A percentile compares a stretch with the other conserved stretches of the same genome.
Evolutionary conservation across 2,329 filamentous ascomycete genomes (phyloP).

Genomic region (Trematosphaeria pertusa): DNA sequence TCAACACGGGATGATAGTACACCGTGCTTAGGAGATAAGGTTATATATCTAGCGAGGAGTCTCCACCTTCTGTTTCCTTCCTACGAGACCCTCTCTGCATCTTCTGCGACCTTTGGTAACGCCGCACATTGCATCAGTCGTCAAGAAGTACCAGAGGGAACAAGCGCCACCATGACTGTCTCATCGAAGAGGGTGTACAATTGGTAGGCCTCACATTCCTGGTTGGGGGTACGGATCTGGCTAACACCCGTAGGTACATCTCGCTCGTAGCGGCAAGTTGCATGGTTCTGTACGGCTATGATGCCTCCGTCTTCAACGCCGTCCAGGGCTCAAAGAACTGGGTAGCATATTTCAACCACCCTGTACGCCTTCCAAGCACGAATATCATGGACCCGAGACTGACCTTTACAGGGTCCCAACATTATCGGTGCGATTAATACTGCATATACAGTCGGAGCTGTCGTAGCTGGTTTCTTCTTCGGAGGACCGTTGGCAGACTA

Average conservation of each 20-base stretch:
- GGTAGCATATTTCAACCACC: slow-evolving; percentile 67
- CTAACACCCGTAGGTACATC: slow-evolving; percentile 62
- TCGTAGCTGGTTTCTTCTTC: slow-evolving; percentile 73
- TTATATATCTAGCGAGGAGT: slow-evolving; percentile 29
- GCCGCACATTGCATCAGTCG: slow-evolving; percentile 7
- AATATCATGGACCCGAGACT: neutral
- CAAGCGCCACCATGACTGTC: slow-evolving; percentile 39
- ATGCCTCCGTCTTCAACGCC: slow-evolving; percentile 76
- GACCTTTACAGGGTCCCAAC: slow-evolving; percentile 38
- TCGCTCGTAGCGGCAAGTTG: slow-evolving; percentile 74
- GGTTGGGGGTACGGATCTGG: neutral
- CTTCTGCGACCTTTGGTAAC: too few relatives aligned
- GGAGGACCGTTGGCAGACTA: slow-evolving; percentile 69
- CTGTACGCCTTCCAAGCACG: slow-evolving; percentile 20
- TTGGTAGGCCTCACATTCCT: slow-evolving; percentile 45
- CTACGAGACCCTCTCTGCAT: slow-evolving; percentile 8
- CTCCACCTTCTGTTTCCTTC: slow-evolving; percentile 11
- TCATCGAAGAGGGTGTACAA: slow-evolving; percentile 53
- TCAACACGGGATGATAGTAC: slow-evolving; percentile 25
- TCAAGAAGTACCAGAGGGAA: slow-evolving; percentile 2
- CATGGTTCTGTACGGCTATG: slow-evolving; percentile 78
- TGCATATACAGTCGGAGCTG: slow-evolving; percentile 73
- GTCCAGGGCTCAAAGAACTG: slow-evolving; percentile 73
- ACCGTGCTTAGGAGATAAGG: slow-evolving; percentile 17
- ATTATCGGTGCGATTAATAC: slow-evolving; percentile 68